A percentile compares a stretch with the other conserved stretches of the same genome.
phyloP scores from a whole-genome alignment of 352 stramenopile genomes.

The Phytophthora vignae region DNA sequence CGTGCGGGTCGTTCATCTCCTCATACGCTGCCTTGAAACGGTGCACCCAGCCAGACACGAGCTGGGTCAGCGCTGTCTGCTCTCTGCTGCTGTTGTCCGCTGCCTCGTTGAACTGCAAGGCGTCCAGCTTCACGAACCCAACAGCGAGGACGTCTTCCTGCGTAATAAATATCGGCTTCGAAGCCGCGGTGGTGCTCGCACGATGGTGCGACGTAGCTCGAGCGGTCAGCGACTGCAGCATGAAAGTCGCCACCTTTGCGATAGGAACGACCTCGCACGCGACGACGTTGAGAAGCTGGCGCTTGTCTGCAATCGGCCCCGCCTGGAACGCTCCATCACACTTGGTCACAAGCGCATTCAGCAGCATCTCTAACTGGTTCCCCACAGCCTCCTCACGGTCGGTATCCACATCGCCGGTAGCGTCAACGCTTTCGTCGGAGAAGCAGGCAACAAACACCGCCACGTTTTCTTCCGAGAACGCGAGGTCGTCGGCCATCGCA shows the following conservation, averaged over 20 bases:
- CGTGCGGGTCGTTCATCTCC: slow-evolving; percentile 81
- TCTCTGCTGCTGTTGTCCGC: slow-evolving; percentile 15
- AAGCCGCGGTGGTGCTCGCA: slow-evolving; percentile 20
- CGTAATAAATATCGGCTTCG: slow-evolving; percentile 73
- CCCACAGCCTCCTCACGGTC: slow-evolving; percentile 36
- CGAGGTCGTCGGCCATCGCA: slow-evolving; percentile 65
- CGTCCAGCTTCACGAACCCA: slow-evolving; percentile 57
- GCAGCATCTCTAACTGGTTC: slow-evolving; percentile 41
- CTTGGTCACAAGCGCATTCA: slow-evolving; percentile 34
- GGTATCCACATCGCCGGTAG: neutral
- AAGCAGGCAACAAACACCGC: slow-evolving; percentile 64
- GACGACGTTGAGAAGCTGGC: slow-evolving; percentile 76
- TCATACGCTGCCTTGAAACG: slow-evolving; percentile 78
- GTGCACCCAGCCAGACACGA: slow-evolving; percentile 66
- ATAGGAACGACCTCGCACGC: slow-evolving; percentile 79
- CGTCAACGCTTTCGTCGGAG: slow-evolving; percentile 24
- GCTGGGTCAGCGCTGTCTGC: slow-evolving; percentile 32
- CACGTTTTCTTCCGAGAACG: slow-evolving; percentile 63
- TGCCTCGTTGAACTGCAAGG: slow-evolving; percentile 20
- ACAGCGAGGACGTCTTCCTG: slow-evolving; percentile 50
- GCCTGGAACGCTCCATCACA: slow-evolving; percentile 44
- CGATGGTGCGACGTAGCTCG: slow-evolving; percentile 19
- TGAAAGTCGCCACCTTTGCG: slow-evolving; percentile 72
- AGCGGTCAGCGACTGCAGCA: slow-evolving; percentile 54
- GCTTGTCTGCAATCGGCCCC: slow-evolving; percentile 41